These are phyloP conservation scores for Phytomonas serpens DNA, from an alignment of 208 protist genomes.

Conservation along the genomic window DNA sequence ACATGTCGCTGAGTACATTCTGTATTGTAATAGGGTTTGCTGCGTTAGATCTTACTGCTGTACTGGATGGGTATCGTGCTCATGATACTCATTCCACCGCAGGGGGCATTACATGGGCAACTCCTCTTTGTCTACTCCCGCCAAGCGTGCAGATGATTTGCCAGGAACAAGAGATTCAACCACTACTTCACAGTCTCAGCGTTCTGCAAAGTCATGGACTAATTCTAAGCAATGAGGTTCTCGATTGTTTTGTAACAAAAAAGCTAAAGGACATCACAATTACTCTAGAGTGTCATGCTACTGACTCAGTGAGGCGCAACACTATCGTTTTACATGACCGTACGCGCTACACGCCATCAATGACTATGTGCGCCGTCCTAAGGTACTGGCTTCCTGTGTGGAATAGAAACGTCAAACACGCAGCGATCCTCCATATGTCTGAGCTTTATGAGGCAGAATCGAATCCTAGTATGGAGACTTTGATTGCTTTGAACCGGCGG, in stretches of 20 bases:
- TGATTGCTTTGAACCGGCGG: slow-evolving; percentile 33
- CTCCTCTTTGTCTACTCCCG: slow-evolving; percentile 34
- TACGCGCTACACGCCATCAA: slow-evolving; percentile 10
- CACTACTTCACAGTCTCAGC: slow-evolving; percentile 27
- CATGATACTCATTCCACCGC: background rate
- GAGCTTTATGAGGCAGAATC: slow-evolving; percentile 22
- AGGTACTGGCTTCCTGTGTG: slow-evolving; percentile 53
- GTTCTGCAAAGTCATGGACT: slow-evolving; percentile 35
- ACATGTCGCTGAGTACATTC: slow-evolving; percentile 79
- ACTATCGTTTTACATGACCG: slow-evolving; percentile 14
- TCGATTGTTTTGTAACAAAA: slow-evolving; percentile 18
- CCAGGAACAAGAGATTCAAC: slow-evolving; percentile 23
- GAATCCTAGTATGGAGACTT: slow-evolving; percentile 26
- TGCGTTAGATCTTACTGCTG: slow-evolving; percentile 31
- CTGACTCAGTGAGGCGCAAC: slow-evolving; percentile 16
- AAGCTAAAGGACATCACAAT: slow-evolving; percentile 13
- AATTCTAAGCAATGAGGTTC: slow-evolving; percentile 15
- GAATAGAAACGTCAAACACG: slow-evolving; percentile 9
- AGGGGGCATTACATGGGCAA: slow-evolving; percentile 24
- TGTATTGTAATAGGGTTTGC: slow-evolving; percentile 68
- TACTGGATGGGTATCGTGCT: slow-evolving; percentile 13
- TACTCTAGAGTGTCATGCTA: slow-evolving; percentile 7
- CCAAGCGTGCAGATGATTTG: slow-evolving; percentile 44
- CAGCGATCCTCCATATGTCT: background rate
- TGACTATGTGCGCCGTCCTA: slow-evolving; percentile 24